Evolutionary conservation across 805 yeast genomes (phyloP).

Genomic region (Saccharomycopsis malanga): DNA sequence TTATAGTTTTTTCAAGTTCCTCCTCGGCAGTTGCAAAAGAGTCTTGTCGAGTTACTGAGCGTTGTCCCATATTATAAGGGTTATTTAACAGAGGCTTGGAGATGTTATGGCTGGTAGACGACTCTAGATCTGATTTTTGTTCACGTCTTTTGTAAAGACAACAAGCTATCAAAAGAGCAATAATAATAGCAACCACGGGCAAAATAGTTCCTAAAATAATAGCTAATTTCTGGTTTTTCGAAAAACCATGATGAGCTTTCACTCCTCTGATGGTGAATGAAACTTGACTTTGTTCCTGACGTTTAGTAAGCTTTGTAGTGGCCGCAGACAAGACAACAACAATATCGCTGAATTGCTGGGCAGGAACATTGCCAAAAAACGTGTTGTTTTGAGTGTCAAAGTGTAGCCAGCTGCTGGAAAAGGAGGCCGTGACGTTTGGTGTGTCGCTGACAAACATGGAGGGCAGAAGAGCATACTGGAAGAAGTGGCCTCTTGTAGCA

Average conservation of each 20-base stretch:
- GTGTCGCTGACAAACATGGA: conserved; percentile 50
- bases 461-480: conserved; percentile 47
- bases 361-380: conserved; percentile 60
- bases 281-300: not conserved
- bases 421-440: conserved; percentile 43
- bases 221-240: conserved; percentile 52
- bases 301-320: not conserved
- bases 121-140: conserved; percentile 25
- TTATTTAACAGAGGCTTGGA: conserved; percentile 35
- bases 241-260: conserved; percentile 37
- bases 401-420: conserved; percentile 52
- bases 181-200: conserved; percentile 50
- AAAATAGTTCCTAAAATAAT: conserved; percentile 88
- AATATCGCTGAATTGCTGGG: conserved; percentile 34
- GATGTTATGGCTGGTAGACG: conserved; percentile 26
- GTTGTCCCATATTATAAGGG: conserved; percentile 33
- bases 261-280: conserved; percentile 53
- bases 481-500: conserved; percentile 59
- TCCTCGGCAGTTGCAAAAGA: conserved; percentile 76
- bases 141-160: conserved; percentile 46
- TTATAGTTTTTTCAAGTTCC: conserved; percentile 33
- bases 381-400: conserved; percentile 57
- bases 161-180: conserved; percentile 42
- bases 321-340: conserved; percentile 38
- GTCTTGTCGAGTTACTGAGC: conserved; percentile 67